Conservation (phyloP, 371 early-diverging fungal genomes). For the Catenaria anguillulae region DNA sequence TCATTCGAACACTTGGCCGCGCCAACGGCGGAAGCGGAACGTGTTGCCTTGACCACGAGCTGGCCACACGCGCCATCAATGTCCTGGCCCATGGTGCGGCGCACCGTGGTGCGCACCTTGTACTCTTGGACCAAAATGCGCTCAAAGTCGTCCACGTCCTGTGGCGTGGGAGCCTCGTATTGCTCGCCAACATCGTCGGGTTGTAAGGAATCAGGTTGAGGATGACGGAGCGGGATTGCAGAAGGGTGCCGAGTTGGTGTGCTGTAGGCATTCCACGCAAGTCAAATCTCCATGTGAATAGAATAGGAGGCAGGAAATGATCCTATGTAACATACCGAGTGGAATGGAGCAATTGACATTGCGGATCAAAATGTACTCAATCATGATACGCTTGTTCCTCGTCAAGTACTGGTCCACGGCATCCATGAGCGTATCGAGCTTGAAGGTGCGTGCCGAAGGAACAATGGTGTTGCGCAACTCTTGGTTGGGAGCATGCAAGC, state of each 20-base stretch:
- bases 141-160: neutral
- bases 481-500: conserved; percentile 75
- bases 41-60: neutral
- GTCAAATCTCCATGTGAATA: no score
- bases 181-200: neutral
- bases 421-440: neutral
- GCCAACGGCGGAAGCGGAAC: neutral
- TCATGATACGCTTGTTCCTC: conserved; percentile 2
- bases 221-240: neutral
- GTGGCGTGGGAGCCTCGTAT: neutral
- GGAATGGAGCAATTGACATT: neutral
- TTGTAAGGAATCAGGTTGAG: conserved; percentile 5
- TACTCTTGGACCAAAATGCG: neutral
- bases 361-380: conserved; percentile 4
- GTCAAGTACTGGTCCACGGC: conserved; percentile 2
- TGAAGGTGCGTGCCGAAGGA: conserved; percentile 22
- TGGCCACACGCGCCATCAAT: conserved; percentile 6
- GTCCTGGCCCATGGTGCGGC: conserved; percentile 6
- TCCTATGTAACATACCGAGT: no score
- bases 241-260: neutral
- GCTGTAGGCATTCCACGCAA: no score
- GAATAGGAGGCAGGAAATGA: neutral
- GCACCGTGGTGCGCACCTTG: neutral
- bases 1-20: neutral
- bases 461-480: conserved; percentile 60